Evolutionary conservation across 345 rosid genomes (phyloP), one percentile per base, ranked within the genome.

Genomic region (Camelina neglecta): DNA sequence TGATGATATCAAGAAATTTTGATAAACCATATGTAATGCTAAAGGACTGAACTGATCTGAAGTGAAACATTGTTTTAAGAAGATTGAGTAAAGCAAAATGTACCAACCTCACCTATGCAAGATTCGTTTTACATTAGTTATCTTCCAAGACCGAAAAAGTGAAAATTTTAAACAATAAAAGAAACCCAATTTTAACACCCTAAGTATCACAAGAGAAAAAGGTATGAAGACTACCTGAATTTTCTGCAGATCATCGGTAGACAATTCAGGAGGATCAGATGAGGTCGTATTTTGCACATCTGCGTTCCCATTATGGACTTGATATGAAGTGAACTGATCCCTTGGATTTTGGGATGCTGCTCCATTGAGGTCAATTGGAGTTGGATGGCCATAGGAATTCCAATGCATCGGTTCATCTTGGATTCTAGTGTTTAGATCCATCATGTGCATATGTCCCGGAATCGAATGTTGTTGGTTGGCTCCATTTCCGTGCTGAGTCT

Each of bases 331-430:
- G 11, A 83, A 62, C 66, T 85, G 87, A 75, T 74, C 78, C 59
- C 48, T 63, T 41, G 78, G 81, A 60, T 86, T 89, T 47, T 85
- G 86, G 70, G 79, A 83, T 33, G 75, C 31, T 69, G 75, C 76
- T 41, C 93, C 96, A 48, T 89, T 91, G 81, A 92, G 83, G 80
- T 88, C 90, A 38, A 89, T 71, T 41, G 85, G 78, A 54, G 83
- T 71, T 71, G 47, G 58, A 53, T 81, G 82, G 74, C 78, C 67
- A 42, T 74, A 58, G 39, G 71, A 63, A 64, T 68, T 60, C 80
- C 77, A 81, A 53, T 79, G 69, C 61, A n/a, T 56, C 26, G 79
- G 78, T 71, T 83, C 87, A 67, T 82, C 85, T 66, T 75, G 85
- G 55, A 80, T 42, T 56, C 69, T 73, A 58, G 90, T 83, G 71